Evolutionary conservation across 441 rosid species (phyloP).

Genomic region (Brassica hybrid): DNA sequence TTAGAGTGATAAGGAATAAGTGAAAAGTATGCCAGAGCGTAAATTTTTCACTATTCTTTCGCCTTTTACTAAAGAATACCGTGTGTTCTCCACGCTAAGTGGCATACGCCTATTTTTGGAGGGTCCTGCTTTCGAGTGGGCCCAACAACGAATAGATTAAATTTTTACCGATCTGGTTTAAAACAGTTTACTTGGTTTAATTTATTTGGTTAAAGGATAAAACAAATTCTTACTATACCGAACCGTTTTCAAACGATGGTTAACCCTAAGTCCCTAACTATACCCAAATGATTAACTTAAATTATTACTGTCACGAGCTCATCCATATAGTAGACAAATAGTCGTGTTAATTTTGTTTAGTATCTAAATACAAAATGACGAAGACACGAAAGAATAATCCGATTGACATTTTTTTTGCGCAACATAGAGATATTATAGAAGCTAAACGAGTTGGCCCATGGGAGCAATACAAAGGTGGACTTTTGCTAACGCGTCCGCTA

Average conservation of each 20-base stretch:
- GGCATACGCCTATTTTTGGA: conserved; percentile 40
- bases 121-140: not conserved
- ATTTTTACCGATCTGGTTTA: no score
- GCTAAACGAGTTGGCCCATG: no score
- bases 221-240: no score
- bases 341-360: not conserved
- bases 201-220: not conserved
- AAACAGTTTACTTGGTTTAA: no score
- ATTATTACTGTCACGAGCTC: not conserved
- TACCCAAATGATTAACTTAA: not conserved
- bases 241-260: no score
- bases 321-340: not conserved
- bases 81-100: conserved; percentile 43
- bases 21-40: no score
- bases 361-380: not conserved
- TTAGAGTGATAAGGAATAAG: no score
- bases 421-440: no score
- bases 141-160: not conserved
- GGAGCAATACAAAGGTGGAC: no score
- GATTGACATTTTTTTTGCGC: not conserved
- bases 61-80: conserved; percentile 78
- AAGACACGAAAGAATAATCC: not conserved
- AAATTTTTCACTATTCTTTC: conserved; percentile 49
- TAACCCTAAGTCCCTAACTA: not conserved
- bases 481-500: no score